A percentile compares a stretch with the other conserved stretches of the same genome.
phyloP scores from a whole-genome alignment of 2,329 filamentous ascomycete genomes.

The Phyllosticta paracitricarpa region DNA sequence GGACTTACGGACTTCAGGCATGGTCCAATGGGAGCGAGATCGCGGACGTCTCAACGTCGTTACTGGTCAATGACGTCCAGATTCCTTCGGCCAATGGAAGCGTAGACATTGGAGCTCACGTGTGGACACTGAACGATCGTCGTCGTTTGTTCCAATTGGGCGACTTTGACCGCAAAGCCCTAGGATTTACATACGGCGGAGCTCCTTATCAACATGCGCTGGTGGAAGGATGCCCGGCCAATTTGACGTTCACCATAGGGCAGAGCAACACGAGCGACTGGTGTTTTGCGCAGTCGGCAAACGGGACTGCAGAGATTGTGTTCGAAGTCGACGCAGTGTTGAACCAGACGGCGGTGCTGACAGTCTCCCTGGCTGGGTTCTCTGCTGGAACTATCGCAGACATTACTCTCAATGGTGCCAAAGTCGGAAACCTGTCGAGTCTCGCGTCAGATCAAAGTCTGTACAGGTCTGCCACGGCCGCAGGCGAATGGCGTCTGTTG shows the following conservation, averaged over 20 bases:
- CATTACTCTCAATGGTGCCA: constrained; percentile 33
- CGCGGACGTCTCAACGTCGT: constrained; percentile 36
- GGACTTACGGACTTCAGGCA: constrained; percentile 39
- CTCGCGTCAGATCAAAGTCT: constrained; percentile 37
- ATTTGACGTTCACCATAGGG: constrained; percentile 37
- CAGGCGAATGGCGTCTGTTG: constrained; percentile 39
- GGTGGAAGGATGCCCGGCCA: constrained; percentile 35
- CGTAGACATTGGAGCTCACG: background rate
- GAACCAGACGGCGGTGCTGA: constrained; percentile 24
- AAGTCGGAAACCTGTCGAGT: constrained; percentile 33
- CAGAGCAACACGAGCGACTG: constrained; percentile 34
- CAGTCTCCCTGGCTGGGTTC: constrained; percentile 37
- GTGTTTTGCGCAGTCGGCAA: constrained; percentile 39
- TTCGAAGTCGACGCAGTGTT: constrained; percentile 26
- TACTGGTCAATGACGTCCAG: constrained; percentile 32
- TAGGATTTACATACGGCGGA: constrained; percentile 36
- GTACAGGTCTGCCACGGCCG: constrained; percentile 38
- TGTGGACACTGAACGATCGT: background rate
- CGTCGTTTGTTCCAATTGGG: constrained; percentile 41
- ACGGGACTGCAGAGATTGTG: constrained; percentile 23
- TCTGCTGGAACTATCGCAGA: constrained; percentile 31
- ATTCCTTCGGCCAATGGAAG: constrained; percentile 22
- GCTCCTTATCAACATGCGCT: constrained; percentile 37
- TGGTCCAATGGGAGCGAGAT: constrained; percentile 39
- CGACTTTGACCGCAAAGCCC: constrained; percentile 37